Percentiles rank a stretch among this genome's conserved stretches.
Evolutionary conservation across 495 filamentous ascomycete species (phyloP).

Genomic region (Aspergillus biplanus): DNA sequence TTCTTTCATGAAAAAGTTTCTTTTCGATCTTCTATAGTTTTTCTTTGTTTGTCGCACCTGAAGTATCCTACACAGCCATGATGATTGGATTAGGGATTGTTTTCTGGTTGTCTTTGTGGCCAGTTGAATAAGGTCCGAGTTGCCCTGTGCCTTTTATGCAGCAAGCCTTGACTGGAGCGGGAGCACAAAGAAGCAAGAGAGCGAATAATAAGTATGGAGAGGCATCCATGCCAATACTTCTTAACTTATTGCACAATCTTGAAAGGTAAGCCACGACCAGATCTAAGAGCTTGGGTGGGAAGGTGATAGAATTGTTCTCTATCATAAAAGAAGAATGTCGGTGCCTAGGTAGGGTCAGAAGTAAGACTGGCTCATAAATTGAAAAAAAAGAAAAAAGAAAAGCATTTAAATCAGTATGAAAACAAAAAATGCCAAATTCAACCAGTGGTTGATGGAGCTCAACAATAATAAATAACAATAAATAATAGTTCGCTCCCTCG

Average conservation of each 20-base stretch:
- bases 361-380: background rate
- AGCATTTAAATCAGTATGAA: background rate
- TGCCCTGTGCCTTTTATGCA: too few relatives aligned
- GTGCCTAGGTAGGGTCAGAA: background rate
- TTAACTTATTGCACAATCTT: background rate
- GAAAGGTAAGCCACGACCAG: background rate
- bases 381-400: constrained; percentile 2
- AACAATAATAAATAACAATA: too few relatives aligned
- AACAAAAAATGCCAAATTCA: background rate
- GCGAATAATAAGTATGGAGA: background rate
- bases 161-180: background rate
- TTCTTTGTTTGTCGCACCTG: background rate
- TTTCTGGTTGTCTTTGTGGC: constrained; percentile 23
- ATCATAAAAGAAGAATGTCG: background rate
- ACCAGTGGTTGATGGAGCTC: too few relatives aligned
- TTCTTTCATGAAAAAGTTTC: background rate
- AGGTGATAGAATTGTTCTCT: background rate
- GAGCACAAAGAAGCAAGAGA: background rate
- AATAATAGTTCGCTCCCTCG: too few relatives aligned
- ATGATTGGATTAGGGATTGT: constrained; percentile 25
- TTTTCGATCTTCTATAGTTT: background rate
- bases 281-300: too few relatives aligned
- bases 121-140: too few relatives aligned
- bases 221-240: background rate
- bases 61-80: background rate